These are phyloP conservation scores for Colletotrichum kahawae DNA, from an alignment of 2,329 filamentous ascomycete species.

Conservation along the genomic window DNA sequence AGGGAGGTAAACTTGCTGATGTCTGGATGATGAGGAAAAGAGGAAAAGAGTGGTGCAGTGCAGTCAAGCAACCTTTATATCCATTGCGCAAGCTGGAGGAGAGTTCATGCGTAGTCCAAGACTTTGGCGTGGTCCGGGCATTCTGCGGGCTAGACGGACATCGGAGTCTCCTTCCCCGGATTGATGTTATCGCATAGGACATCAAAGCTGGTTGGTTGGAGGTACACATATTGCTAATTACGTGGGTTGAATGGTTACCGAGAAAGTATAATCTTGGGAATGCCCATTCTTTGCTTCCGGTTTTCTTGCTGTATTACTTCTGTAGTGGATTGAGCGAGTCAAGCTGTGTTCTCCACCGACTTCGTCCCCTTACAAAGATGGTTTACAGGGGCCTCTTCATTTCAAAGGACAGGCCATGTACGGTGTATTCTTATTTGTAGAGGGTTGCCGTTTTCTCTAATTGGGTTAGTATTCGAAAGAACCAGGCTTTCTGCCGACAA, in stretches of 20 bases:
- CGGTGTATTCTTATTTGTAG: background rate
- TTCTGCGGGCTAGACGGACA: background rate
- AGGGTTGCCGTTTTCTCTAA: background rate
- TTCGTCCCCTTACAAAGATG: background rate
- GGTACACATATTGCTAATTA: background rate
- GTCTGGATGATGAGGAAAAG: background rate
- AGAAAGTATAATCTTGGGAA: background rate
- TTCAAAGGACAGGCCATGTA: background rate
- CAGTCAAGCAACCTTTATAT: background rate
- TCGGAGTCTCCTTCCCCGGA: background rate
- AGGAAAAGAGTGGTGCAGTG: background rate
- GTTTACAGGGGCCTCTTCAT: background rate
- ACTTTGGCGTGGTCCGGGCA: background rate
- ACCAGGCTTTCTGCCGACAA: background rate
- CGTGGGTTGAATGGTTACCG: background rate
- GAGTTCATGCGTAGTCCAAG: background rate
- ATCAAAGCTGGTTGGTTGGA: background rate
- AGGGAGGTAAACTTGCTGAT: background rate
- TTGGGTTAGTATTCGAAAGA: background rate
- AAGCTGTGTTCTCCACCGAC: background rate
- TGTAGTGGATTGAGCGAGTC: background rate
- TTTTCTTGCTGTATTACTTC: background rate
- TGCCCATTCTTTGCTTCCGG: background rate
- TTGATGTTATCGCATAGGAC: background rate
- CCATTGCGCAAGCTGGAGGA: background rate